A percentile compares a stretch with the other conserved stretches of the same genome.
Evolutionary conservation across 768 basidiomycete genomes (phyloP).

Genomic region (Melanogaster broomeanus): DNA sequence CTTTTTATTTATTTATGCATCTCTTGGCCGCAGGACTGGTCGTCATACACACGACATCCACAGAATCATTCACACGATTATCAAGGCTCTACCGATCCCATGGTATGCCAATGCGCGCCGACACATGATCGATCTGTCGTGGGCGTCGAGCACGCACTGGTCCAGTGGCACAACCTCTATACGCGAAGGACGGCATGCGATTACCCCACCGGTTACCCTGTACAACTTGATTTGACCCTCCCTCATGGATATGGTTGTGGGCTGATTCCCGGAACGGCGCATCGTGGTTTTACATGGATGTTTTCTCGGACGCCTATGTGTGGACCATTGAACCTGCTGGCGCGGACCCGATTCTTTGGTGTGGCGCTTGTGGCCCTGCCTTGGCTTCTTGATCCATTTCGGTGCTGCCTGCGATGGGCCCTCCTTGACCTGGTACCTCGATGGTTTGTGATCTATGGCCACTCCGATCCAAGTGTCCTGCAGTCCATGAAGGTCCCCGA

Average conservation of each 20-base stretch:
- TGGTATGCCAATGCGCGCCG: slow-evolving; percentile 4
- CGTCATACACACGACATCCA: slow-evolving; percentile 1
- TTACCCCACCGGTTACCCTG: no score
- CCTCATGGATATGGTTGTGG: no score
- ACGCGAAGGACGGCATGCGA: no score
- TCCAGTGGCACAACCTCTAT: neutral
- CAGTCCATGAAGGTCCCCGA: neutral
- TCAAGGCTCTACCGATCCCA: neutral
- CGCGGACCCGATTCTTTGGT: neutral
- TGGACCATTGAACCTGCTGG: neutral
- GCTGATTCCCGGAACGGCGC: no score
- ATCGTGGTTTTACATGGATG: no score
- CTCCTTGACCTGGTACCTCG: neutral
- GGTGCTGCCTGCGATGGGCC: neutral
- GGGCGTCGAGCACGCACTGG: slow-evolving; percentile 9
- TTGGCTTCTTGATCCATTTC: neutral
- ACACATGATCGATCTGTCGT: slow-evolving; percentile 3
- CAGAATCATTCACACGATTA: neutral
- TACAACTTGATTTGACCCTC: no score
- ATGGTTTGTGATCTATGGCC: neutral
- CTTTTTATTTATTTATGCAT: neutral
- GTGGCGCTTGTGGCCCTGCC: neutral
- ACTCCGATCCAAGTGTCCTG: neutral
- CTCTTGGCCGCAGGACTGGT: neutral
- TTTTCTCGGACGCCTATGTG: no score